Evolutionary conservation across 1,284 basidiomycete genomes (phyloP), one percentile per base, ranked within the genome.

Genomic region (Ustilago hordei): DNA sequence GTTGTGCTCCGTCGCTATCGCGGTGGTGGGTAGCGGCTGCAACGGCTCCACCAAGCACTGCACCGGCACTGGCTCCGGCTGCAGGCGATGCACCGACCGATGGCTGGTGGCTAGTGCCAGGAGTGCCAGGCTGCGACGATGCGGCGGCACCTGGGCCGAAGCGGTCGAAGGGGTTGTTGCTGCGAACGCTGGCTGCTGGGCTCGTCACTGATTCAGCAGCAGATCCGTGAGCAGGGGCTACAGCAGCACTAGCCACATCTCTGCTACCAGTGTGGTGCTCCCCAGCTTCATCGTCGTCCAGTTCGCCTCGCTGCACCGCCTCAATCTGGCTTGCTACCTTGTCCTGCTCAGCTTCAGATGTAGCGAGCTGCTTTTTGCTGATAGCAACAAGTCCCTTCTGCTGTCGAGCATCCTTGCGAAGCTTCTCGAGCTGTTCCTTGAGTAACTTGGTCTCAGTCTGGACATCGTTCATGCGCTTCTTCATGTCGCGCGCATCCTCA

Each of bases 381-480:
- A 99, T 97, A 4, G 95, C 95, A 15, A 95, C 89, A 65, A 97
- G 89, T 13, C 96, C 97, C 87, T 95, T 97, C 87, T 98, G 95
- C 86, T 97, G 94, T 84, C 97, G 92, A 0, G 93, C 93, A 57
- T 98, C 95, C 87, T 95, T 98, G 88, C 92, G 95, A 55, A 91
- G 86, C 88, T 94, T 95, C 86, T 98, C 97, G 48, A 95, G 88
- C 75, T 93, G 91, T 9, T 88, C 89, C 87, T 93, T 95, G 63
- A 93, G 86, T 8, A 87, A 86, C 53, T 92, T 91, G 50, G 92
- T 92, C 86, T 95, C 91, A 67, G 91, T 90, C 32, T 92, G 91
- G 17, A 92, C 90, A 84, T 95, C 94, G 31, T 91, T 88, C 91
- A 96, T 92, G 81, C 90, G 91, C 79, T 91, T 91, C 84, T 98